Conservation (phyloP, 192 early-diverging fungal genomes). For the Backusella liffmaniae region DNA sequence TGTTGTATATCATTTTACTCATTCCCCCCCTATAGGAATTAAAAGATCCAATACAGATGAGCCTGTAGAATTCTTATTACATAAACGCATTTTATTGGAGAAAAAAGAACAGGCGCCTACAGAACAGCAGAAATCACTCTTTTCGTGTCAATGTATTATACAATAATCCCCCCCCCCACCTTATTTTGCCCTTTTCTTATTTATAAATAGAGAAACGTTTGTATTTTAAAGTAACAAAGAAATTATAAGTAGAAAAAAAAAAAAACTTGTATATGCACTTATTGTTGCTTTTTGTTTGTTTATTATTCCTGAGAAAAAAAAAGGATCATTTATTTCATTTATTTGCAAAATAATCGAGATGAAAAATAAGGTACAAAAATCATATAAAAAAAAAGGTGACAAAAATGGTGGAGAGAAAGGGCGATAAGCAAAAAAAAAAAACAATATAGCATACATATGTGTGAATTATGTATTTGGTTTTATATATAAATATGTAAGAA, state of each 20-base stretch:
- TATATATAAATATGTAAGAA: neutral
- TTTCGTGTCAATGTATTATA: constrained; percentile 24
- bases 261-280: neutral
- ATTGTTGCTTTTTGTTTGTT: neutral
- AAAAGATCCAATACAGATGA: constrained; percentile 9
- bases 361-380: neutral
- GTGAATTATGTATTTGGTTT: neutral
- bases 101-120: neutral
- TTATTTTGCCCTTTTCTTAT: neutral
- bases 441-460: neutral
- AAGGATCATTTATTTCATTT: neutral
- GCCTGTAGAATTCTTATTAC: neutral
- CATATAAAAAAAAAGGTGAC: neutral
- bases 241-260: neutral
- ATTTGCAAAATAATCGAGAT: neutral
- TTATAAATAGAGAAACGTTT: neutral
- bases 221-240: constrained; percentile 4
- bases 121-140: constrained; percentile 10
- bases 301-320: neutral
- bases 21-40: neutral
- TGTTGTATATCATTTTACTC: neutral
- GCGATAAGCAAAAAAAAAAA: neutral
- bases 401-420: neutral
- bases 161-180: neutral
- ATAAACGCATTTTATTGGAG: neutral